These are phyloP conservation scores for Starmerella powellii DNA, from an alignment of 805 yeast genomes.

Conservation along the genomic window DNA sequence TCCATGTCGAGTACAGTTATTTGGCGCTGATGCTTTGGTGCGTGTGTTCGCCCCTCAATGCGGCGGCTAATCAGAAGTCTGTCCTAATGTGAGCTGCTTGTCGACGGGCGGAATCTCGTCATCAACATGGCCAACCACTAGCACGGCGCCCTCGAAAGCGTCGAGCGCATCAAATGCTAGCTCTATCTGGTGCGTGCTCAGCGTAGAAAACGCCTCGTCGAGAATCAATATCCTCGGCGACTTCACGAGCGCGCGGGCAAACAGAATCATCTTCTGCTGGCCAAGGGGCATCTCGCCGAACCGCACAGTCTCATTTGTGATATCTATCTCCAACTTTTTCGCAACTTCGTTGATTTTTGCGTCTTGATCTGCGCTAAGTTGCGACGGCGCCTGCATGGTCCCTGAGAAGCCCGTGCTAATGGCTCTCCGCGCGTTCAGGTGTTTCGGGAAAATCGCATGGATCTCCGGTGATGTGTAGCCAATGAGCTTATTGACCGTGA, in stretches of 20 bases:
- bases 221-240: conserved; percentile 66
- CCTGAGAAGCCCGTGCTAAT: conserved; percentile 62
- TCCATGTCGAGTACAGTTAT: no score
- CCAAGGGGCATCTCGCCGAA: conserved; percentile 47
- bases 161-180: conserved; percentile 43
- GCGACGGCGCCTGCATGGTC: conserved; percentile 47
- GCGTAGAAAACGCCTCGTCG: conserved; percentile 88
- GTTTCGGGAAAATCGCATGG: conserved; percentile 67
- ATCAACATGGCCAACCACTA: conserved; percentile 71
- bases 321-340: conserved; percentile 33
- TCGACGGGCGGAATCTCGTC: conserved; percentile 71
- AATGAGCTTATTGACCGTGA: conserved; percentile 63
- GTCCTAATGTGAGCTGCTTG: conserved; percentile 3
- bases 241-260: conserved; percentile 66
- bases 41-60: no score
- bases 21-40: no score
- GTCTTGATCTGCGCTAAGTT: conserved; percentile 31
- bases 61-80: no score
- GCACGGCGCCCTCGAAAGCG: conserved; percentile 56
- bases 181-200: conserved; percentile 53
- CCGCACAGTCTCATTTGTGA: conserved; percentile 24
- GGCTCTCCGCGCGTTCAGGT: conserved; percentile 42
- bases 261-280: conserved; percentile 65
- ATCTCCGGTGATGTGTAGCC: conserved; percentile 89
- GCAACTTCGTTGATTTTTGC: conserved; percentile 37